Conservation (phyloP, 768 basidiomycete species). For the Asterophora parasitica region DNA sequence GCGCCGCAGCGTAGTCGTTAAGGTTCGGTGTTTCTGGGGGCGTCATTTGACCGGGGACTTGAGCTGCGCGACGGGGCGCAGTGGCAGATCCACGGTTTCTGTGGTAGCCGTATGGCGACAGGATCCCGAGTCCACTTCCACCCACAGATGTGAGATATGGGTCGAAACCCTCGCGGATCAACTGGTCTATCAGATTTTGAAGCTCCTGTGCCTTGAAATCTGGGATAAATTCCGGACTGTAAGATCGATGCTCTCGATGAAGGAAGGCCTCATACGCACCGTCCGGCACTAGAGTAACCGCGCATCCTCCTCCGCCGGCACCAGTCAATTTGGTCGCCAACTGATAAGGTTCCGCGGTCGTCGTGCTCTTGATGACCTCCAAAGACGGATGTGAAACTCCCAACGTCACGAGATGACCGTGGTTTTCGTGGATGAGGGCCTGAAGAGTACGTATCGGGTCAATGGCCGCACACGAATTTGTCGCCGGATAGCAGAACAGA, state of each 20-base stretch:
- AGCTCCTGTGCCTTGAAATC: slow-evolving; percentile 66
- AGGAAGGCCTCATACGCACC: slow-evolving; percentile 42
- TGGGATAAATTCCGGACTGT: slow-evolving; percentile 25
- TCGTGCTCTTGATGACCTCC: slow-evolving; percentile 75
- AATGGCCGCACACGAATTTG: slow-evolving; percentile 5
- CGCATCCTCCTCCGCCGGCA: slow-evolving; percentile 97
- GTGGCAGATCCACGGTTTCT: slow-evolving; percentile 30
- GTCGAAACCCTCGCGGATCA: slow-evolving; percentile 63
- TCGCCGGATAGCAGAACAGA: slow-evolving; percentile 1
- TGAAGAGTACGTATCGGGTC: slow-evolving; percentile 26
- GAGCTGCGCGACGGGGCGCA: slow-evolving; percentile 14
- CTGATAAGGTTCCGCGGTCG: slow-evolving; percentile 55
- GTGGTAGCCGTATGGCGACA: slow-evolving; percentile 54
- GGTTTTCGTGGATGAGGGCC: slow-evolving; percentile 88
- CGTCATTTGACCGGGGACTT: slow-evolving; percentile 37
- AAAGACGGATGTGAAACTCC: slow-evolving; percentile 89
- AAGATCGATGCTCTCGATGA: slow-evolving; percentile 9
- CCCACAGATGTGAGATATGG: slow-evolving; percentile 92
- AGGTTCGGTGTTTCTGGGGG: slow-evolving; percentile 45
- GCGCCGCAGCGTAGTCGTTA: slow-evolving; percentile 18
- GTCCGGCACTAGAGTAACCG: slow-evolving; percentile 92
- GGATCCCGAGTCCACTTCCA: slow-evolving; percentile 86
- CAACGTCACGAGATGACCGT: slow-evolving; percentile 73
- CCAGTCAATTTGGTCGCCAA: slow-evolving; percentile 95
- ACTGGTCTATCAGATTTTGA: slow-evolving; percentile 50